Base-by-base conservation (phyloP, 352 stramenopile species). In the Peronospora farinosa region DNA sequence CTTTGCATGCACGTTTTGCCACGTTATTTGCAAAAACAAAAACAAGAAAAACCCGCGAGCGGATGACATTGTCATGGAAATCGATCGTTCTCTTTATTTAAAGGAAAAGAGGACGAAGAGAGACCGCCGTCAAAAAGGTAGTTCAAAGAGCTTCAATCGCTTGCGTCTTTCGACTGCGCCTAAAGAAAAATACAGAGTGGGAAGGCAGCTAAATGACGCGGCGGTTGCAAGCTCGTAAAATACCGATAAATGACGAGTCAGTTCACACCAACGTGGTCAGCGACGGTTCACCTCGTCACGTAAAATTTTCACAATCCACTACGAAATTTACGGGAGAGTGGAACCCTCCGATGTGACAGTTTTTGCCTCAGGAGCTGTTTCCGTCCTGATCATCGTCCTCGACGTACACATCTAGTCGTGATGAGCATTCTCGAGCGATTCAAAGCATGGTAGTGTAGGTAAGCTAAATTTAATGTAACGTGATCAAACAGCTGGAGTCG, bases 171-270 rank as follows among this genome's bases (percentile, higher is more conserved):
- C 39, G 50, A 61, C 48, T 46, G 38, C 41, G 51, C 25, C 54
- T 60, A 59, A 39, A 63, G 51, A 63, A 69, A 67, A 70, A 67
- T 66, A 70, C 57, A 70, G 62, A 70, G 57, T 70, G 62, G 43
- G 32, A 36, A 31, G 39, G 21, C 10, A 8, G 5, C 32, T 5
- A 4, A 25, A 30, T 4, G 13, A 11, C 16, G 56, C 46, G 46
- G 61, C 39, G n/a, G 56, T 57, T 57, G 40, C 31, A 65, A 58
- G 57, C 45, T 21, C 1, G 44, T 57, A 64, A 65, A 42, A 60
- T 68, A 68, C 54, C 10, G 8, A 33, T 31, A 30, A 53, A 56
- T 37, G 13, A 55, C 53, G 49, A 67, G 60, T 60, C 60, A 67
- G 60, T 54, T 40, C 57, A 11, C 16, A 30, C 51, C 51, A 53